Percentiles rank a stretch among this genome's conserved stretches.
Evolutionary conservation across 768 basidiomycete species (phyloP).

Genomic region (Auricularia sp.): DNA sequence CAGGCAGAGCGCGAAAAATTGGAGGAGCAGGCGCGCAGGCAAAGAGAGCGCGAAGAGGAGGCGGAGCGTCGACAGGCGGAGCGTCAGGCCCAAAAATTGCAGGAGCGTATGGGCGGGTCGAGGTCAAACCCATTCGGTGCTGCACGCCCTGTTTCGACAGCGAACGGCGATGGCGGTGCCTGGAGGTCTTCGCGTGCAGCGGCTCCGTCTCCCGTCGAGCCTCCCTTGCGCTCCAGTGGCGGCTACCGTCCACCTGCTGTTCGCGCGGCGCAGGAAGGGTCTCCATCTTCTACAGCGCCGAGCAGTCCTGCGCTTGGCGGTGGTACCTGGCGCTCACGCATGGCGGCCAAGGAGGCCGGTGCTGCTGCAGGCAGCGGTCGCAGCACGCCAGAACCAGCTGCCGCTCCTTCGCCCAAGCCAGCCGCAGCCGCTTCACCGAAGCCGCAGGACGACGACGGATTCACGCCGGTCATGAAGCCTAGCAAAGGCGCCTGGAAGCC

Average conservation of each 20-base stretch:
- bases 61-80: conserved; percentile 38
- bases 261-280: conserved; percentile 21
- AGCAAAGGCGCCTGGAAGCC: conserved; percentile 6
- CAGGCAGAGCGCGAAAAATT: conserved; percentile 42
- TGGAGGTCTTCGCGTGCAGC: conserved; percentile 18
- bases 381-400: conserved; percentile 3
- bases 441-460: conserved; percentile 7
- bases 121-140: conserved; percentile 11
- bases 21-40: conserved; percentile 46
- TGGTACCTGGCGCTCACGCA: conserved; percentile 54
- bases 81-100: conserved; percentile 19
- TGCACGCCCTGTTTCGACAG: conserved; percentile 19
- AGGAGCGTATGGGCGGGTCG: neutral
- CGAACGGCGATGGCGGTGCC: conserved; percentile 16
- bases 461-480: conserved; percentile 1
- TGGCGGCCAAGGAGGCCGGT: conserved; percentile 33
- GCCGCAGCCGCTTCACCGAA: neutral
- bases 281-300: conserved; percentile 50
- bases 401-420: neutral
- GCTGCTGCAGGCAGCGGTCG: conserved; percentile 13
- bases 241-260: conserved; percentile 27
- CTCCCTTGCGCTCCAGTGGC: conserved; percentile 50
- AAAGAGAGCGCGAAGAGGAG: conserved; percentile 60
- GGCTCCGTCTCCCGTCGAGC: conserved; percentile 27
- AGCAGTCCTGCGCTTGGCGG: conserved; percentile 29